These are phyloP conservation scores for Colletotrichum zoysiae DNA, from an alignment of 2,329 filamentous ascomycete genomes.

Conservation along the genomic window DNA sequence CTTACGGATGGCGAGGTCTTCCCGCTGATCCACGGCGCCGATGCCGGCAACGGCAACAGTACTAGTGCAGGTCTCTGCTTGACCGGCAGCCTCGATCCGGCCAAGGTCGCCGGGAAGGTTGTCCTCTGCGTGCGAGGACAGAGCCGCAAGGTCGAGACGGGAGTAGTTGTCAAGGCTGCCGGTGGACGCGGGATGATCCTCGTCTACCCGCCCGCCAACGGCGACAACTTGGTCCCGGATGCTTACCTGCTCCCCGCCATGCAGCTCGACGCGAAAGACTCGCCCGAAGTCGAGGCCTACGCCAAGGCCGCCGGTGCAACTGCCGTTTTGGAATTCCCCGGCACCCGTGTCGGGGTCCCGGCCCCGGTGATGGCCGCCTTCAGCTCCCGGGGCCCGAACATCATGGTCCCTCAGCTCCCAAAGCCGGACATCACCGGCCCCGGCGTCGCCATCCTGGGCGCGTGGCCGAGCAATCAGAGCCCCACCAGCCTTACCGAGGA, in stretches of 20 bases:
- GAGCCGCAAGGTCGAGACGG: conserved; percentile 18
- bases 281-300: conserved; percentile 13
- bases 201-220: conserved; percentile 13
- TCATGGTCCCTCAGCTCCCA: conserved; percentile 15
- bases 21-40: conserved; percentile 1
- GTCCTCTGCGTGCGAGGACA: conserved; percentile 17
- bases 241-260: conserved; percentile 27
- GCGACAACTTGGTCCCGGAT: conserved; percentile 15
- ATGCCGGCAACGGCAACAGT: conserved; percentile 5
- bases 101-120: conserved; percentile 10
- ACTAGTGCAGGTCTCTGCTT: conserved; percentile 8
- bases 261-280: conserved; percentile 13
- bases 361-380: conserved; percentile 40
- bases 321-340: conserved; percentile 20
- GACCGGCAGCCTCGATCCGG: conserved; percentile 19
- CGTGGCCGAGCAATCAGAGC: conserved; percentile 18
- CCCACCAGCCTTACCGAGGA: conserved; percentile 18
- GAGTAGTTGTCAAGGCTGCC: conserved; percentile 9
- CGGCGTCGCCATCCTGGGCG: conserved; percentile 38
- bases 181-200: conserved; percentile 32
- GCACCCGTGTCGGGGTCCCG: conserved; percentile 21
- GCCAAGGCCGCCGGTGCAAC: conserved; percentile 20
- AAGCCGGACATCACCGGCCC: conserved; percentile 42
- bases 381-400: conserved; percentile 38
- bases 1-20: conserved; percentile 14